Conservation (phyloP, 2,329 filamentous ascomycete species). For the Alternaria sp. region DNA sequence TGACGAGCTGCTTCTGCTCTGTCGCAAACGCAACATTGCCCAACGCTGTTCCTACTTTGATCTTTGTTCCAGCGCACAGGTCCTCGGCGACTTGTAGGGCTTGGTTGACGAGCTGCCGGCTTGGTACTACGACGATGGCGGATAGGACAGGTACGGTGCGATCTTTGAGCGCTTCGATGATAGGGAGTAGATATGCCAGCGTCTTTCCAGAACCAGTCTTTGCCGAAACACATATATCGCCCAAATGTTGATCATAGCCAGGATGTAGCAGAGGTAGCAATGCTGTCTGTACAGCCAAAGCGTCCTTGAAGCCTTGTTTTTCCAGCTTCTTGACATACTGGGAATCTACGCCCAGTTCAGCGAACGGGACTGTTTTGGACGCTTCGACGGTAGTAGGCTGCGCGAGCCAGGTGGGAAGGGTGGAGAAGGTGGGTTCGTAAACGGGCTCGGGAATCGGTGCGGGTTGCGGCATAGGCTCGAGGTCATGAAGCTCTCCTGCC, state of each 20-base stretch:
- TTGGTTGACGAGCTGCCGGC: constrained; percentile 86
- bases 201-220: constrained; percentile 97
- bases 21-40: constrained; percentile 76
- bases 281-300: constrained; percentile 80
- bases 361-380: constrained; percentile 66
- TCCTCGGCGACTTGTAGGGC: constrained; percentile 76
- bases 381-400: constrained; percentile 73
- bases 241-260: constrained; percentile 64
- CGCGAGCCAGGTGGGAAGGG: constrained; percentile 80
- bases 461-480: constrained; percentile 84
- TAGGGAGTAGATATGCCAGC: constrained; percentile 84
- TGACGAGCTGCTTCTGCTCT: constrained; percentile 68
- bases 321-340: constrained; percentile 68
- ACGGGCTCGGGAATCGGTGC: constrained; percentile 63
- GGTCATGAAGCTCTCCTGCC: constrained; percentile 65
- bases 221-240: constrained; percentile 88
- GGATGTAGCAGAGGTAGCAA: constrained; percentile 81
- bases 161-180: constrained; percentile 76
- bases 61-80: constrained; percentile 73
- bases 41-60: constrained; percentile 81
- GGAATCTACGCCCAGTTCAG: constrained; percentile 66
- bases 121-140: constrained; percentile 86
- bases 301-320: constrained; percentile 71
- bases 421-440: constrained; percentile 72
- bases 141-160: constrained; percentile 70